Conservation (phyloP, 2,329 filamentous ascomycete species). For the Endoconidiophora polonica region DNA sequence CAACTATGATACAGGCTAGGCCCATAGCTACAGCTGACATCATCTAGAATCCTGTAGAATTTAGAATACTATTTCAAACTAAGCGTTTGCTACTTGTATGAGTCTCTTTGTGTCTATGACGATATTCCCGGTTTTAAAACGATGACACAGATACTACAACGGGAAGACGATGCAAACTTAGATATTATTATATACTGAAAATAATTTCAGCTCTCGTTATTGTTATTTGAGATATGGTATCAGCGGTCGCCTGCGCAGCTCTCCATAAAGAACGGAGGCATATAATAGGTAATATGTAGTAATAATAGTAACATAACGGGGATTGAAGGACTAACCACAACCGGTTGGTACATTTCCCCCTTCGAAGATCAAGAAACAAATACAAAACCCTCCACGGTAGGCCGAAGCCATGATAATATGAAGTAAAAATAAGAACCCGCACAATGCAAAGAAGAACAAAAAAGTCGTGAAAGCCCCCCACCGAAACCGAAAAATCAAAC, state of each 20-base stretch:
- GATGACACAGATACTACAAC: no score
- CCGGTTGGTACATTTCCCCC: background rate
- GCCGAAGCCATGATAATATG: background rate
- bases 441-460: background rate
- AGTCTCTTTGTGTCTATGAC: no score
- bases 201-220: no score
- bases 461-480: constrained; percentile 3
- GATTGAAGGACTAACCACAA: constrained; percentile 2
- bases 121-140: no score
- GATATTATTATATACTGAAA: no score
- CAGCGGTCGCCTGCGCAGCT: constrained; percentile 4
- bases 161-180: background rate
- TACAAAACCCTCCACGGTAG: background rate
- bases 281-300: background rate
- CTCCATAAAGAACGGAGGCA: background rate
- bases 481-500: background rate
- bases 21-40: no score
- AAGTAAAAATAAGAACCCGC: background rate
- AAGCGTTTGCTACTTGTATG: no score
- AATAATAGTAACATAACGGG: constrained; percentile 6
- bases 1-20: no score
- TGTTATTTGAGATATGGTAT: background rate
- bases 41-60: no score
- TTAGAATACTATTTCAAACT: no score
- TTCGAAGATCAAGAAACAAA: constrained; percentile 1